These are phyloP conservation scores for Sarcomyxa edulis DNA, from an alignment of 768 basidiomycete genomes.

Conservation along the genomic window DNA sequence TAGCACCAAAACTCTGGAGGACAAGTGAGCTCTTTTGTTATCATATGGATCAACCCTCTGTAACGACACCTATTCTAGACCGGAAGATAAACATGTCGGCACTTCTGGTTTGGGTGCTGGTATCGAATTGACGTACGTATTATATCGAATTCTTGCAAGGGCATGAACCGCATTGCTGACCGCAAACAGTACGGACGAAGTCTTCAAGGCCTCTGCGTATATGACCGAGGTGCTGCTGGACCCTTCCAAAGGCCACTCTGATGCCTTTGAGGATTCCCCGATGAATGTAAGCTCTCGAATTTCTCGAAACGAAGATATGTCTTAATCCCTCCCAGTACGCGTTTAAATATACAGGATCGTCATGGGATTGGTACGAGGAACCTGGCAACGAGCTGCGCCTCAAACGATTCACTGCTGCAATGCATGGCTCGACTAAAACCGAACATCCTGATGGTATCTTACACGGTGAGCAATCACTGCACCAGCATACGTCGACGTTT, in stretches of 20 bases:
- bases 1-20: constrained; percentile 20
- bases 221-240: constrained; percentile 16
- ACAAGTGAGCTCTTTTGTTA: constrained; percentile 16
- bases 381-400: constrained; percentile 21
- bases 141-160: neutral
- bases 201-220: constrained; percentile 11
- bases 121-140: constrained; percentile 12
- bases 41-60: neutral
- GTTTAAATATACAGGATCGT: constrained; percentile 13
- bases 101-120: constrained; percentile 12
- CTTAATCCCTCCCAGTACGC: constrained; percentile 26
- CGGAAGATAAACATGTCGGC: constrained; percentile 12
- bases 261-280: constrained; percentile 3
- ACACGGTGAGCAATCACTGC: neutral
- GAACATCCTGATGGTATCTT: neutral
- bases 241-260: constrained; percentile 2
- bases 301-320: neutral
- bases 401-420: constrained; percentile 2
- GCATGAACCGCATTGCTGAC: neutral
- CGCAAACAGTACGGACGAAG: constrained; percentile 22
- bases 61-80: constrained; percentile 11
- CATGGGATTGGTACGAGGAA: constrained; percentile 27
- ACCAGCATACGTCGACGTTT: neutral
- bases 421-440: neutral
- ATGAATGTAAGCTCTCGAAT: neutral